Base-by-base conservation (phyloP, 2,329 filamentous ascomycete genomes). In the Colletotrichum sp. region DNA sequence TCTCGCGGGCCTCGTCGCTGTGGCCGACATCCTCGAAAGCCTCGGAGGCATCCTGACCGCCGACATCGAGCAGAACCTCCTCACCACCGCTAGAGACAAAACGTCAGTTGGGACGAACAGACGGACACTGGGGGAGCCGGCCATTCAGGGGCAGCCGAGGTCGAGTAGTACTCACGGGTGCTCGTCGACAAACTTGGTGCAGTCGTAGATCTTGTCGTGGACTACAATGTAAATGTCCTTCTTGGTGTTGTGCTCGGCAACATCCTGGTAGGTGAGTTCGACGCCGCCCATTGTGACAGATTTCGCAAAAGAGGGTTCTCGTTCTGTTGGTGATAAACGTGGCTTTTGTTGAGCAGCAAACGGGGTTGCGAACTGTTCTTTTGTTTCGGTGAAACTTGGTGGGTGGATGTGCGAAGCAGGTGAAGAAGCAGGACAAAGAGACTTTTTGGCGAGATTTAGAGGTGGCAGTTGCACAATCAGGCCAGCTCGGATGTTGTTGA, bases 21-120 rank as follows among this genome's bases (percentile, higher is more conserved):
- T 99, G 97, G 84, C 97, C 97, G 83, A 99, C 97, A 87, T 99
- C 97, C 90, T 99, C 97, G 85, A 99, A 99, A 77, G 97, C 96
- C 89, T 99, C 97, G 81, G 96, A 98, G 82, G 95, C 94, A 87
- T 99, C 97, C 89, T 98, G 96, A 81, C 97, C 97, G 83, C 91
- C 97, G 79, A 99, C 96, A 81, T 99, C 97, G 81, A 99, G 94
- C 78, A 99, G 90, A 81, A 99, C 97, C 89, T 99, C 97, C 89
- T 99, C 97, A 89, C 97, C 97, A 90, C 97, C 97, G 82, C 97
- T 99, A 61, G 7, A 39, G n/a, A 28, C 14, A 36, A 52, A 34
- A 28, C 3, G 70, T 76, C n/a, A 76, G 74, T 39, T 24, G 57
- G 13, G 28, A n/a, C 39, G 59, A 30, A 30, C 18, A 32, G 18